These are phyloP conservation scores for Echites panduratus DNA, from an alignment of 257 asterid species.

Conservation along the genomic window DNA sequence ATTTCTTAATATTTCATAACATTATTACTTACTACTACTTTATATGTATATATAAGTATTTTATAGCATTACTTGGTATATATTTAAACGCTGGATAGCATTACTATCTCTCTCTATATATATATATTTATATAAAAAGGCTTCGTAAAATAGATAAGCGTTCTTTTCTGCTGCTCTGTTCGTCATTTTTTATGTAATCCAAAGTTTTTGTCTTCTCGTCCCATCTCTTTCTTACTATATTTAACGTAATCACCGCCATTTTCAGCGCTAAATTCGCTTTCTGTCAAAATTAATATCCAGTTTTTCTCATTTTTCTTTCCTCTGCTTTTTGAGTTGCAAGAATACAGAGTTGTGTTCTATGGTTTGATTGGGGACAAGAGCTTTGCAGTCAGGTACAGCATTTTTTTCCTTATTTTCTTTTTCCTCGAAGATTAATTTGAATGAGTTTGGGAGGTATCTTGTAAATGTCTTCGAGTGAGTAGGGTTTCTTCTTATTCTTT, in stretches of 20 bases:
- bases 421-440: neutral
- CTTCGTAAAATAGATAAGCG: neutral
- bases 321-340: neutral
- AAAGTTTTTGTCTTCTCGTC: conserved; percentile 47
- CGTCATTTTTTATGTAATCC: conserved; percentile 52
- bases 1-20: no score
- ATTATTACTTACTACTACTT: no score
- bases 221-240: conserved; percentile 9
- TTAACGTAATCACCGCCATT: conserved; percentile 57
- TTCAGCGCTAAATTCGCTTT: conserved; percentile 55
- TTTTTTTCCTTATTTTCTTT: neutral
- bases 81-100: no score
- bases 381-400: conserved; percentile 14
- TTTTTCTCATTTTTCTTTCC: neutral
- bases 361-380: neutral
- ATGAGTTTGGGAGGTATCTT: neutral
- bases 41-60: no score
- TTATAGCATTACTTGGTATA: no score
- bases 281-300: neutral
- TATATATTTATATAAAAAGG: neutral
- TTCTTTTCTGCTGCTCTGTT: conserved; percentile 17
- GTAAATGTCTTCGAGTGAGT: neutral
- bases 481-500: neutral
- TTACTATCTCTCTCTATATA: no score
- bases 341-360: neutral